Base-by-base conservation (phyloP, 1,284 basidiomycete genomes). In the Violaceomyces palustris region DNA sequence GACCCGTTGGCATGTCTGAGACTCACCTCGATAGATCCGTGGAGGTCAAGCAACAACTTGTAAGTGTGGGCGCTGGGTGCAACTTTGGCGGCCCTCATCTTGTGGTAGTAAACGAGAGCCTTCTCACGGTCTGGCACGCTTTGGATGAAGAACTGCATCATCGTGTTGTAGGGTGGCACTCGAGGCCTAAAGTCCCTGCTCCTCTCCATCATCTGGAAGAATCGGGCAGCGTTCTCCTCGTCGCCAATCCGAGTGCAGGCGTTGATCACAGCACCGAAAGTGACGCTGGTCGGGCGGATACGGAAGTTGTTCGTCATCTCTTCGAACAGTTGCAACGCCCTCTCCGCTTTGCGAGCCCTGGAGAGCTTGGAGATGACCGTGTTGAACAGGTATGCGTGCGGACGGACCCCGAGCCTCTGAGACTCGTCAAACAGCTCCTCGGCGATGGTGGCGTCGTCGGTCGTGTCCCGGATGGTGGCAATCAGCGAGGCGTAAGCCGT, bases 91-190 rank as follows among this genome's bases (percentile, higher is more conserved):
- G 75, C 72, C 26, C 78, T 73, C 75, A 98, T 80, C 64, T 82
- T 79, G 42, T 85, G 72, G 74, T 87, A 88, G 75, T 87, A 98
- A 60, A 81, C 77, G 32, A 69, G 44, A 26, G 67, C 70, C 42
- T 64, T 59, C 14, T 61, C 81, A 39, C 91, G 83, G 62, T 90
- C 84, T 1, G 90, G 91, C 67, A 87, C 86, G 19, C 86, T 93
- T 52, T 86, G 83, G 36, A 87, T 85, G 76, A 89, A 94, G 70
- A 93, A 81, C 75, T 98, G 94, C 81, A 98, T 96, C 92, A 99
- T 96, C 28, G 88, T 96, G 77, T 96, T 98, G 78, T 83, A 89
- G 5, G 93, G 93, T 18, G 94, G 93, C 1, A 94, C 84, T 6
- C 91, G 80, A 7, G 92, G 84, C 75, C 80, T 85, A 79, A 91